phyloP scores from a whole-genome alignment of 768 basidiomycete species.

The Podaxis sp. region DNA sequence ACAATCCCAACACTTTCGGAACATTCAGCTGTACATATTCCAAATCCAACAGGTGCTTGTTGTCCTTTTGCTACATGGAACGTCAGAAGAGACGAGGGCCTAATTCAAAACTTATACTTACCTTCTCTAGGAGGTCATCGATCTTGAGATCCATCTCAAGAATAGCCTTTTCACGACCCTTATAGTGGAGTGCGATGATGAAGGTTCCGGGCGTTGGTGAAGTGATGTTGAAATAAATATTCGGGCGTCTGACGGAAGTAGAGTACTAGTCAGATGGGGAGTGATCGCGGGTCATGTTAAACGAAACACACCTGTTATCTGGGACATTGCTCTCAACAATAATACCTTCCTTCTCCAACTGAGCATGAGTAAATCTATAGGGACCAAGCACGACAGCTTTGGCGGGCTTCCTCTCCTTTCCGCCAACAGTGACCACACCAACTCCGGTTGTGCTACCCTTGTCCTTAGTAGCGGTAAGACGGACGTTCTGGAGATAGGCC shows the following conservation, averaged over 20 bases:
- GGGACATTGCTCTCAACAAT: slow-evolving; percentile 99
- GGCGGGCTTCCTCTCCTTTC: slow-evolving; percentile 91
- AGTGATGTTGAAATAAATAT: slow-evolving; percentile 98
- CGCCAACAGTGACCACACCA: slow-evolving; percentile 92
- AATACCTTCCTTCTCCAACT: slow-evolving; percentile 98
- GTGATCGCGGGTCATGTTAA: background rate
- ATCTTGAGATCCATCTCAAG: slow-evolving; percentile 99
- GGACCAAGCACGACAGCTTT: slow-evolving; percentile 90
- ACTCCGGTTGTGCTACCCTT: slow-evolving; percentile 86
- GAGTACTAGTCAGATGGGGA: slow-evolving; percentile 10
- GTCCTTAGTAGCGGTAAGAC: slow-evolving; percentile 83
- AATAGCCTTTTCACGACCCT: slow-evolving; percentile 97
- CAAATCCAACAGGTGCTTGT: slow-evolving; percentile 91
- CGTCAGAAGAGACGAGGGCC: slow-evolving; percentile 6
- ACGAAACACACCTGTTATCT: slow-evolving; percentile 76
- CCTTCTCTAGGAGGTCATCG: slow-evolving; percentile 97
- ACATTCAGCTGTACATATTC: slow-evolving; percentile 98
- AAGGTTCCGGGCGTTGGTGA: slow-evolving; percentile 98
- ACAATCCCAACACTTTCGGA: slow-evolving; percentile 84
- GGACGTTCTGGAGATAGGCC: slow-evolving; percentile 97
- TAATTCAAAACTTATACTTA: slow-evolving; percentile 26
- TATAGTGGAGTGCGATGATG: slow-evolving; percentile 98
- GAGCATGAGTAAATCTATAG: slow-evolving; percentile 96
- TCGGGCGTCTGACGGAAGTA: slow-evolving; percentile 66
- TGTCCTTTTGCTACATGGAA: slow-evolving; percentile 88